These are phyloP conservation scores for Aspergillus carlsbadensis DNA, from an alignment of 495 filamentous ascomycete species.

Conservation along the genomic window DNA sequence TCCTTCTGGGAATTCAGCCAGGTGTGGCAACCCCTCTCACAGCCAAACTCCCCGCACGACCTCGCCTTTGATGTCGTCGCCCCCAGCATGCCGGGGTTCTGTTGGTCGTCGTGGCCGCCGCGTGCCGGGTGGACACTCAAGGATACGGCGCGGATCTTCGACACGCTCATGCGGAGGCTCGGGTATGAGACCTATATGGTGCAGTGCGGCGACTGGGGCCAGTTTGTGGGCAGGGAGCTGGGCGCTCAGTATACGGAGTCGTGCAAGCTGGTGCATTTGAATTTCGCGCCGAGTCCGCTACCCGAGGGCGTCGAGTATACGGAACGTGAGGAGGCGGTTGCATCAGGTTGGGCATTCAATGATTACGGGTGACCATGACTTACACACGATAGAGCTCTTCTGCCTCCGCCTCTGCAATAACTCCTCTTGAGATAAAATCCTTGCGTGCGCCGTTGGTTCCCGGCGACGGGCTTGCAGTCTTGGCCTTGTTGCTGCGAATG, in stretches of 20 bases:
- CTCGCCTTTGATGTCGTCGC: constrained; percentile 24
- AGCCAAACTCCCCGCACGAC: not conserved
- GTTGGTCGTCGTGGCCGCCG: constrained; percentile 22
- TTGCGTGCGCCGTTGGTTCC: no score
- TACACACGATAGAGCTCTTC: no score
- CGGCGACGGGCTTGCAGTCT: no score
- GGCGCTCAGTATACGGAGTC: constrained; percentile 2
- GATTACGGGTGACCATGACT: no score
- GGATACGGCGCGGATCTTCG: constrained; percentile 15
- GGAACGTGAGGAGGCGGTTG: no score
- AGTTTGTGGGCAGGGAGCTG: constrained; percentile 14
- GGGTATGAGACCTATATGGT: constrained; percentile 25
- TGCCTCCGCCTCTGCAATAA: no score
- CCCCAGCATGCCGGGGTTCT: constrained; percentile 30
- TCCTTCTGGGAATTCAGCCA: constrained; percentile 35
- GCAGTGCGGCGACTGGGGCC: constrained; percentile 36
- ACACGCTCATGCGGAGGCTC: constrained; percentile 14
- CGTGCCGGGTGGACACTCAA: constrained; percentile 21
- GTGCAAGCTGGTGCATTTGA: not conserved
- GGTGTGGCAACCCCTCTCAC: not conserved
- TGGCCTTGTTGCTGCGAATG: no score
- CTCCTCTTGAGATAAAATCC: no score
- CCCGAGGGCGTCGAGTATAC: no score
- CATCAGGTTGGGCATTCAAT: no score
- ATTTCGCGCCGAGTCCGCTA: constrained; percentile 9